These are phyloP conservation scores for Leccinum uliginosum DNA, from an alignment of 768 basidiomycete species.

Conservation along the genomic window DNA sequence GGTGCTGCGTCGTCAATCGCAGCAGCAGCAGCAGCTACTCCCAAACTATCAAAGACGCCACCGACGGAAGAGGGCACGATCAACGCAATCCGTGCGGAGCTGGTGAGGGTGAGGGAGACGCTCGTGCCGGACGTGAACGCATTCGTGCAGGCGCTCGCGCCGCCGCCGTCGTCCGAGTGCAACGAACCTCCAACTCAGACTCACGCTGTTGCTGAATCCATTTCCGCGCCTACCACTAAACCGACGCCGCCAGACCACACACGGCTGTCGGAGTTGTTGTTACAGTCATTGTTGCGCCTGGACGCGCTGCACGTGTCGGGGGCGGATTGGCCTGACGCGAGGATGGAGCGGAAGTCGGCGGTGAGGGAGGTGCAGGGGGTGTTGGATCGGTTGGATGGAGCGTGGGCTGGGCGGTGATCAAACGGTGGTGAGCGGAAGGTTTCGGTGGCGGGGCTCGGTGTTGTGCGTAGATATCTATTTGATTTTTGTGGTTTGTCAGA, in stretches of 20 bases:
- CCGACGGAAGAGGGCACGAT: conserved; percentile 40
- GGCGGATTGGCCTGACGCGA: conserved; percentile 70
- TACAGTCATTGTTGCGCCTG: conserved; percentile 82
- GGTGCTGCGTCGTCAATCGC: neutral
- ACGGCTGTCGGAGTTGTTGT: conserved; percentile 73
- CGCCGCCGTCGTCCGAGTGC: neutral
- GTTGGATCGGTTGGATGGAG: conserved; percentile 74
- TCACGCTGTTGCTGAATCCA: neutral
- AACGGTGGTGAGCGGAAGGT: neutral
- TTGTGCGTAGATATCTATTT: neutral
- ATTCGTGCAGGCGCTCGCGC: conserved; percentile 41
- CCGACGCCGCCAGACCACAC: conserved; percentile 38
- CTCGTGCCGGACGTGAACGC: conserved; percentile 55
- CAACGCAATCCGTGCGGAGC: conserved; percentile 33
- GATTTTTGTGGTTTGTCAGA: neutral
- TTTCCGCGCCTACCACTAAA: neutral
- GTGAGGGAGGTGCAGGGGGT: conserved; percentile 82
- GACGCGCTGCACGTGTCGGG: conserved; percentile 73
- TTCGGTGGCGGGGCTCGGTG: neutral
- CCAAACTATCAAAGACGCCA: conserved; percentile 1
- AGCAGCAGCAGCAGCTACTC: neutral
- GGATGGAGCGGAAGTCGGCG: conserved; percentile 78
- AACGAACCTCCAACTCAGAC: neutral
- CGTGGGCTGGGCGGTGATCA: conserved; percentile 43
- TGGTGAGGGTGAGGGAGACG: conserved; percentile 45